phyloP scores from a whole-genome alignment of 2,329 filamentous ascomycete species.

The Harringtonia lauricola region DNA sequence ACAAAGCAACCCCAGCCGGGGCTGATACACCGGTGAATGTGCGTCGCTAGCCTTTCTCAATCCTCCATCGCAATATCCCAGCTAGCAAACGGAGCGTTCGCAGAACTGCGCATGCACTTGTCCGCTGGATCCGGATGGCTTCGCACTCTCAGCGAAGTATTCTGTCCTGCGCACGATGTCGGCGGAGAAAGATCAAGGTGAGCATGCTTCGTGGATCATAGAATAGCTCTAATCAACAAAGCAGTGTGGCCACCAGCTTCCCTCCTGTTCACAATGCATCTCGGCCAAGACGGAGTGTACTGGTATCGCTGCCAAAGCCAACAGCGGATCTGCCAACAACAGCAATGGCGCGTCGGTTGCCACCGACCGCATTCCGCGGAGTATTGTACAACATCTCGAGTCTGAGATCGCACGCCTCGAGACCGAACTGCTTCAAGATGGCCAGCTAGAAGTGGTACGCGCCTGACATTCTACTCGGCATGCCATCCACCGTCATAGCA shows the following conservation, averaged over 20 bases:
- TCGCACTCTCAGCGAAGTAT: conserved; percentile 10
- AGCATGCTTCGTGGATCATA: background rate
- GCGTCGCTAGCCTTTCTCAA: no score
- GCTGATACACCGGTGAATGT: no score
- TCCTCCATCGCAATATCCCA: no score
- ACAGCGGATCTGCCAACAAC: background rate
- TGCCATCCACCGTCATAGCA: background rate
- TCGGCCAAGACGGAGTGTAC: conserved; percentile 15
- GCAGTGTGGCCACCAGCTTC: conserved; percentile 13
- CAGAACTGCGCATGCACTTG: background rate
- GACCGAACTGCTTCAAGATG: conserved; percentile 17
- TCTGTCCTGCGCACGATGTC: conserved; percentile 11
- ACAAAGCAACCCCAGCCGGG: no score
- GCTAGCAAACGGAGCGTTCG: no score
- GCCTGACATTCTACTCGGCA: conserved; percentile 10
- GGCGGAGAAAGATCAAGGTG: conserved; percentile 10
- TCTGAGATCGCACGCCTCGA: conserved; percentile 22
- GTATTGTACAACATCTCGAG: conserved; percentile 22
- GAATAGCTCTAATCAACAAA: background rate
- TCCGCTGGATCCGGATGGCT: conserved; percentile 1
- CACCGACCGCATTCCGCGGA: conserved; percentile 16
- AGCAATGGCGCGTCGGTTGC: background rate
- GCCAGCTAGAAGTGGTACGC: conserved; percentile 10
- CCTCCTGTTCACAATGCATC: conserved; percentile 18
- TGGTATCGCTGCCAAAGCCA: conserved; percentile 16